Conservation (phyloP, 2,329 filamentous ascomycete genomes). For the Neurospora sp. region DNA sequence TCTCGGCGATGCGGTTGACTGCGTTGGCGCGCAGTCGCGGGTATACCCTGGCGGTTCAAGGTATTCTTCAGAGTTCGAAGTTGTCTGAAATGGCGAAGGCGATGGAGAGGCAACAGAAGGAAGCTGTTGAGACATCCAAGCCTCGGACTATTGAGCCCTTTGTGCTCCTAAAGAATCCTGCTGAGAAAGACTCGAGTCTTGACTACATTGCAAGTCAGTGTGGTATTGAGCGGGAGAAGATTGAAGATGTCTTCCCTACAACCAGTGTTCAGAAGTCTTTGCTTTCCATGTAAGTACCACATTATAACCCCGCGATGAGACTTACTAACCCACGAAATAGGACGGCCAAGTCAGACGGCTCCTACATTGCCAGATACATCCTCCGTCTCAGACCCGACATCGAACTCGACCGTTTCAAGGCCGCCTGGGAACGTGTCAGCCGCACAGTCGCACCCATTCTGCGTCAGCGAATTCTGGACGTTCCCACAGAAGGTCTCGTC, state of each 20-base stretch:
- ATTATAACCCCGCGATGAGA: too few species aligned
- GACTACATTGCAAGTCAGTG: slow-evolving; percentile 4
- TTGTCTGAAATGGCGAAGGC: neutral
- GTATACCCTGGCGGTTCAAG: neutral
- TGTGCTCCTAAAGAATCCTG: neutral
- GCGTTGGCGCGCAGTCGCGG: neutral
- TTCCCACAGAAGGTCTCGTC: slow-evolving; percentile 9
- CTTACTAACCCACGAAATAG: too few species aligned
- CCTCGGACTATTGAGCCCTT: neutral
- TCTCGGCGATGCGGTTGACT: slow-evolving; percentile 27
- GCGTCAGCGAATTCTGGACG: slow-evolving; percentile 16
- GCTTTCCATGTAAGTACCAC: neutral
- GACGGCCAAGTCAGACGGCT: too few species aligned
- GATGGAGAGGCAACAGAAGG: neutral
- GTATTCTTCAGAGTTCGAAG: neutral
- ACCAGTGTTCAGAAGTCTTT: neutral
- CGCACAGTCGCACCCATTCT: slow-evolving; percentile 10
- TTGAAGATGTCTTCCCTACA: slow-evolving; percentile 25
- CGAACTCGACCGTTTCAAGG: slow-evolving; percentile 18
- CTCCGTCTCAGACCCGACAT: slow-evolving; percentile 15
- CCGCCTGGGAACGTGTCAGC: slow-evolving; percentile 19
- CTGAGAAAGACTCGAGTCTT: neutral
- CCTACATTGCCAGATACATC: slow-evolving; percentile 19
- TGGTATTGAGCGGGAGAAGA: slow-evolving; percentile 3
- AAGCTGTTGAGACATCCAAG: neutral